Evolutionary conservation across 2,329 filamentous ascomycete species (phyloP), one percentile per base, ranked within the genome.

Genomic region (Botryotinia globosa): DNA sequence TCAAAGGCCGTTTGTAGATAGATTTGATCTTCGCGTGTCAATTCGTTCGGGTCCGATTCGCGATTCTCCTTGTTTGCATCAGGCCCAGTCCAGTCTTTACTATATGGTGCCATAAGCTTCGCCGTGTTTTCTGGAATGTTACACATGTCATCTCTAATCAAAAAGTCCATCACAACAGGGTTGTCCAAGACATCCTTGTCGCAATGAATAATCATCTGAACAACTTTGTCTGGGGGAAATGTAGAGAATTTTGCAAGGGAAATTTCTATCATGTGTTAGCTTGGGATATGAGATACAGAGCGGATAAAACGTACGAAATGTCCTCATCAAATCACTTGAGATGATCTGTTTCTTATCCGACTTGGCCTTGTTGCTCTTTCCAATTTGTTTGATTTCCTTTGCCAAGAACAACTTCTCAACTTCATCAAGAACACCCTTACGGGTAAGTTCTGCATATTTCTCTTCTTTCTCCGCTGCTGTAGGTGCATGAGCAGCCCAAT

Each of bases 331-430:
- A 82, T 98, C 95, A 77, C 90, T 91, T 65, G 92, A 94, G 80
- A 99, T 97, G 82, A 99, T 90, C 82, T 98, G 94, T 85, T 98
- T 98, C 89, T 98, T 98, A 81, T 98, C 95, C 84, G 94, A 94
- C 83, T 94, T 93, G 78, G 89, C 88, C 37, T 84, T 82, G 72
- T 83, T 81, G 75, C 88, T 87, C 78, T 89, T 88, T 75, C 94
- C 93, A 79, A 98, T 85, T 76, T 91, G 88, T 84, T 97, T 98
- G 83, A 94, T 95, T 82, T 99, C 96, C 83, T 98, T 98, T 70
- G 96, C 95, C 88, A 97, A 89, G 84, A 99, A 99, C 58, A 98
- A 86, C 82, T 97, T 97, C 84, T 99, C 96, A 71, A 99, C 95
- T 83, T 98, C 96, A 77, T 98, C 96, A 76, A 98, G 86, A 75